Conservation (phyloP, 345 rosid species). For the Eucalyptus leucophloia region DNA sequence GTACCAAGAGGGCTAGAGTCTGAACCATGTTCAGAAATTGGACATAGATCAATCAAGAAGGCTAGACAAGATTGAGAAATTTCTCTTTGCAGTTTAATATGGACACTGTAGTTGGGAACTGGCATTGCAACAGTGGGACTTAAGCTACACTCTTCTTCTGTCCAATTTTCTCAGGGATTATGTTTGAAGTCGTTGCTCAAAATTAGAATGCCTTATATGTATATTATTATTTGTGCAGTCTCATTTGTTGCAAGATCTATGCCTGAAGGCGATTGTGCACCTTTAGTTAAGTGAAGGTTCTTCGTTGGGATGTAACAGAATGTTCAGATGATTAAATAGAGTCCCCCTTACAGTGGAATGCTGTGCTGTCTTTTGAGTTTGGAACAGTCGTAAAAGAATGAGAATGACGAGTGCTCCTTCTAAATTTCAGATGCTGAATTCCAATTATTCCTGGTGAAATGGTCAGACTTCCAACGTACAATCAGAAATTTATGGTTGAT, state of each 20-base stretch:
- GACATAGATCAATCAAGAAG: conserved; percentile 4
- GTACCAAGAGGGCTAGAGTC: conserved; percentile 74
- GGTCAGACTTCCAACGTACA: neutral
- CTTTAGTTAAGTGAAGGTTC: neutral
- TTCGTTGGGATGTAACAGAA: neutral
- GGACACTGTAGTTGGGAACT: conserved; percentile 4
- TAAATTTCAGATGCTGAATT: neutral
- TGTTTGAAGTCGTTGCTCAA: neutral
- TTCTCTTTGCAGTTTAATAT: conserved; percentile 12
- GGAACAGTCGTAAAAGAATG: neutral
- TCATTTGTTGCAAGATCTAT: neutral
- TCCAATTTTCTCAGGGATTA: neutral
- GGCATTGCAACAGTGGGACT: neutral
- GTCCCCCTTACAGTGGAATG: neutral
- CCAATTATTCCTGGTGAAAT: neutral
- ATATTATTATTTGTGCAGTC: neutral
- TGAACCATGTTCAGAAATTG: conserved; percentile 15
- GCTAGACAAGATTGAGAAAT: conserved; percentile 19
- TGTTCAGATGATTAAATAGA: neutral
- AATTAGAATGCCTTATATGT: neutral
- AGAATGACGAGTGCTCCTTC: neutral
- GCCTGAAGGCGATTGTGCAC: neutral
- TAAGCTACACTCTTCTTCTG: neutral
- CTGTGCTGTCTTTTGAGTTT: neutral
- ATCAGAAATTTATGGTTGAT: neutral